phyloP scores from a whole-genome alignment of 1,284 basidiomycete genomes.

The Ustilago trichophora region DNA sequence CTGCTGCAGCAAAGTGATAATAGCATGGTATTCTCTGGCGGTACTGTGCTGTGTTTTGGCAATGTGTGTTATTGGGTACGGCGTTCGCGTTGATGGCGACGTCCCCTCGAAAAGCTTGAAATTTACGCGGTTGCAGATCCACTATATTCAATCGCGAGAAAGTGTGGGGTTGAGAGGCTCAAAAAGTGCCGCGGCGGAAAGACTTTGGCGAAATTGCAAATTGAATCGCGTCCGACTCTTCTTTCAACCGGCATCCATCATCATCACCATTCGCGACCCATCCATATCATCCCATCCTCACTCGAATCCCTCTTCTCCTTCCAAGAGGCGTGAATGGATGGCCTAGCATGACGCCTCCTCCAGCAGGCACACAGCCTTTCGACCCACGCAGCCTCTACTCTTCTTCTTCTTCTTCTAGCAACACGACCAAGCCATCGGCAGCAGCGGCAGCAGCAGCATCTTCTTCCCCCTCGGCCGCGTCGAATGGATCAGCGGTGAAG shows the following conservation, averaged over 20 bases:
- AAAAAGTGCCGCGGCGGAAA: too few species aligned
- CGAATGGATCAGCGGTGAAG: conserved; percentile 10
- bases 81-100: too few species aligned
- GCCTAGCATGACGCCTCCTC: conserved; percentile 17
- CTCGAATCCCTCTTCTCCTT: background rate
- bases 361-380: conserved; percentile 26
- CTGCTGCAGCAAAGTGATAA: too few species aligned
- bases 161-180: too few species aligned
- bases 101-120: too few species aligned
- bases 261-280: background rate
- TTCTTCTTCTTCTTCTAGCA: conserved; percentile 7
- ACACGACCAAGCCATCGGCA: background rate
- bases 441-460: conserved; percentile 3
- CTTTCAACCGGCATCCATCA: background rate
- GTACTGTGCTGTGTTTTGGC: too few species aligned
- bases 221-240: background rate
- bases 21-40: too few species aligned
- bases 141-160: background rate
- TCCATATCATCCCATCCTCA: background rate
- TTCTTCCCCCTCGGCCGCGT: background rate
- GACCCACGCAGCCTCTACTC: conserved; percentile 45
- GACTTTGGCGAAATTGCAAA: too few species aligned
- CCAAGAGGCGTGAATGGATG: conserved; percentile 1
- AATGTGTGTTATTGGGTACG: too few species aligned
- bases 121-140: too few species aligned